Percentiles rank a stretch among this genome's conserved stretches.
These are phyloP conservation scores for Kodamaea sagamina DNA, from an alignment of 805 yeast genomes.

Conservation along the genomic window DNA sequence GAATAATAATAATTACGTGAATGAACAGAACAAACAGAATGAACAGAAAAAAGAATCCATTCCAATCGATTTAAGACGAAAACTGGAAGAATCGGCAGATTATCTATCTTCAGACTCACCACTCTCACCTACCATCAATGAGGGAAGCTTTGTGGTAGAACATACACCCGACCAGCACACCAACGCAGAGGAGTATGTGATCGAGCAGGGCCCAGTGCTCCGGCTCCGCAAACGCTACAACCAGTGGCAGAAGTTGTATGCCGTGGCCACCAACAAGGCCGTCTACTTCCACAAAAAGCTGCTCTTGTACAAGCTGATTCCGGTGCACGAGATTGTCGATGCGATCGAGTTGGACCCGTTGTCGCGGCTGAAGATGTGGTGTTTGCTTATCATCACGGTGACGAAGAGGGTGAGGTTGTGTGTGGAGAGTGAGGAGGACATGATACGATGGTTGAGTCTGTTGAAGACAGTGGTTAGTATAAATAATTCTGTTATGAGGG, in stretches of 20 bases:
- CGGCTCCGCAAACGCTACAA: conserved; percentile 44
- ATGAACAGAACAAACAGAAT: too few species aligned
- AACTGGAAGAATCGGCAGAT: not conserved
- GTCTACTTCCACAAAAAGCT: conserved; percentile 43
- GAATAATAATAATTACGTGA: too few species aligned
- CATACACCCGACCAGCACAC: not conserved
- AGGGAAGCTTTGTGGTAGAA: not conserved
- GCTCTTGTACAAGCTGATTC: conserved; percentile 32
- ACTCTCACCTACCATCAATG: conserved; percentile 2
- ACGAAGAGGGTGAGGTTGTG: conserved; percentile 47
- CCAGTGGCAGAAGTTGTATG: conserved; percentile 50
- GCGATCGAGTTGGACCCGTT: conserved; percentile 53
- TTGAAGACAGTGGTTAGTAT: conserved; percentile 30
- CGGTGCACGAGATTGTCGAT: conserved; percentile 39
- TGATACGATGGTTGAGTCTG: conserved; percentile 51
- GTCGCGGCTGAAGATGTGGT: conserved; percentile 44
- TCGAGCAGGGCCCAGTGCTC: conserved; percentile 45
- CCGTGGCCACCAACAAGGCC: conserved; percentile 43
- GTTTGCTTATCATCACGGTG: conserved; percentile 50
- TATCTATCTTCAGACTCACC: conserved; percentile 8
- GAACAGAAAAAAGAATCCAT: too few species aligned
- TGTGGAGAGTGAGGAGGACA: conserved; percentile 46
- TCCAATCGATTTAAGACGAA: too few species aligned
- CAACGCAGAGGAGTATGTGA: conserved; percentile 9
- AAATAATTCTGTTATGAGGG: too few species aligned